These are phyloP conservation scores for Arctium minus DNA, from an alignment of 129 eudicot genomes.

Conservation along the genomic window DNA sequence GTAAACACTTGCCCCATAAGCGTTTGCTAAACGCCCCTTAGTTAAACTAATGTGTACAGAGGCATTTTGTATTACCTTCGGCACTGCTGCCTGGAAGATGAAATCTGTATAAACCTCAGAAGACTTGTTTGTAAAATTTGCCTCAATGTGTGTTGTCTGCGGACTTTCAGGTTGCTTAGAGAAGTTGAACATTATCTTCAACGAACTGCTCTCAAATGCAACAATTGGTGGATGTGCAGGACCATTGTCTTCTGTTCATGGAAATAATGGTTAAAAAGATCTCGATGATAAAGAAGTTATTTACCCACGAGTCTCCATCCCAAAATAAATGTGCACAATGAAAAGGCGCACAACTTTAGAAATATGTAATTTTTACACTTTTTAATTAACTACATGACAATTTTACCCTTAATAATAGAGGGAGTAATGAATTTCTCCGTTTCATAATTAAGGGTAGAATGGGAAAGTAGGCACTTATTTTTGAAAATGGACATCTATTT, in stretches of 20 bases:
- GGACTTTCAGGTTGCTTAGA: slow-evolving; percentile 69
- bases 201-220: slow-evolving; percentile 87
- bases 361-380: no score
- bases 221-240: slow-evolving; percentile 65
- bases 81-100: slow-evolving; percentile 96
- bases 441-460: no score
- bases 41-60: not conserved
- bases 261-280: slow-evolving; percentile 1
- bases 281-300: not conserved
- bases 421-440: no score
- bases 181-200: slow-evolving; percentile 67
- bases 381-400: no score
- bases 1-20: no score
- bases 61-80: slow-evolving; percentile 54
- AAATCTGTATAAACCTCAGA: slow-evolving; percentile 61
- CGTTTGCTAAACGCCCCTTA: no score
- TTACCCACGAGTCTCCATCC: not conserved
- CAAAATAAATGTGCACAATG: no score
- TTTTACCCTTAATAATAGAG: no score
- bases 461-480: no score
- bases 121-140: slow-evolving; percentile 65
- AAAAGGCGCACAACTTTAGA: no score
- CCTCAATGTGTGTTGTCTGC: slow-evolving; percentile 63
- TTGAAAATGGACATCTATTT: no score
- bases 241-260: slow-evolving; percentile 56